phyloP scores from a whole-genome alignment of 139 green algal genomes.

The Auxenochlorella pyrenoidosa region DNA sequence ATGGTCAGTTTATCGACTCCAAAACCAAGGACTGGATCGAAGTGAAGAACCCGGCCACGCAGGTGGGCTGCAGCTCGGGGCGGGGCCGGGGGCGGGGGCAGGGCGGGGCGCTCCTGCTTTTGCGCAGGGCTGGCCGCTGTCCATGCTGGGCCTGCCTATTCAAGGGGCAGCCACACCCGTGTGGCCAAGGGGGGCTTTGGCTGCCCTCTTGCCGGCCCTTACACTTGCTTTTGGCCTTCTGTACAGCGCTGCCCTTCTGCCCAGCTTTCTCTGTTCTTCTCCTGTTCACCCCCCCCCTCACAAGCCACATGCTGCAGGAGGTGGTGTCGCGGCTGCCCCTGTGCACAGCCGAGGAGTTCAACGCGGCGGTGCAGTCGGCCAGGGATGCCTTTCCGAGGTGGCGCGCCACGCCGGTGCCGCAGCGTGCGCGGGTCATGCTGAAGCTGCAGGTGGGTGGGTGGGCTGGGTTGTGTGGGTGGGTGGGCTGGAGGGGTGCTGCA shows the following conservation, averaged over 20 bases:
- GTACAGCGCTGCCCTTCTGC: no score
- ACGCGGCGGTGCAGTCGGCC: slow-evolving; percentile 83
- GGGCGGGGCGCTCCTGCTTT: no score
- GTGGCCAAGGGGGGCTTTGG: no score
- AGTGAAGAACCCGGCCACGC: slow-evolving; percentile 83
- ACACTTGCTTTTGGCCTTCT: no score
- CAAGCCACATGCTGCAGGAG: slow-evolving; percentile 66
- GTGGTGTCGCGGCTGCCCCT: slow-evolving; percentile 84
- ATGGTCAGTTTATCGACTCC: slow-evolving; percentile 81
- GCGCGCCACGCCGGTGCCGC: slow-evolving; percentile 79
- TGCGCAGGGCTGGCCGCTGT: background rate
- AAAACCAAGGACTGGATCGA: slow-evolving; percentile 71
- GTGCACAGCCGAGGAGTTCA: slow-evolving; percentile 86
- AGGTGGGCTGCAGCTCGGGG: background rate
- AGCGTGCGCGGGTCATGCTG: slow-evolving; percentile 89
- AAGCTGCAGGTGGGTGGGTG: slow-evolving; percentile 68
- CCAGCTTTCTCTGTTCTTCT: no score
- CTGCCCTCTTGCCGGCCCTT: no score
- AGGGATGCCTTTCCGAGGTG: slow-evolving; percentile 87
- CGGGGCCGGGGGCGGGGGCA: no score
- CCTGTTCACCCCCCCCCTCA: slow-evolving; percentile 49
- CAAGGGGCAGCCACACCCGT: no score
- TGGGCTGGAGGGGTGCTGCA: background rate
- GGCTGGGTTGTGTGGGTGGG: background rate
- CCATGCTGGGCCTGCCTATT: no score